Conservation (phyloP, 2,329 filamentous ascomycete species). For the Raffaelea ambrosiae region DNA sequence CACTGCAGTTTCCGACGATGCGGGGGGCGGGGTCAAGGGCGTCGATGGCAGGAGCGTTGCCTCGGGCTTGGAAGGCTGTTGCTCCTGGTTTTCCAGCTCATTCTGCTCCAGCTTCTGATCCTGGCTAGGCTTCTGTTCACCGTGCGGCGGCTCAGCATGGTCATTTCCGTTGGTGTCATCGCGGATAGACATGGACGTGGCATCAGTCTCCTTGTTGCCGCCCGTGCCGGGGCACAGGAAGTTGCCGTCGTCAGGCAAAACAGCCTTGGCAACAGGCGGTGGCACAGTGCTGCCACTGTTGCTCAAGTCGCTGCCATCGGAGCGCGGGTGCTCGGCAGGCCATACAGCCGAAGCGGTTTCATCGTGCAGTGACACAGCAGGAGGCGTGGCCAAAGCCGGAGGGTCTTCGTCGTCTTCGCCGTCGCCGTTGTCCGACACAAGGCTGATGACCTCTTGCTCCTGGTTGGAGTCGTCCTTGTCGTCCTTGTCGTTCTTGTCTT, state of each 20-base stretch:
- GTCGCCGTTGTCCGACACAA: slow-evolving; percentile 14
- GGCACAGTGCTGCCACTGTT: neutral
- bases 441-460: slow-evolving; percentile 12
- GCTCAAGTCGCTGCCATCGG: slow-evolving; percentile 3
- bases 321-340: slow-evolving; percentile 2
- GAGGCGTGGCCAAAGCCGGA: slow-evolving; percentile 10
- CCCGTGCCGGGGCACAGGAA: neutral
- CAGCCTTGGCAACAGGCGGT: neutral
- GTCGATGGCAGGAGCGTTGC: slow-evolving; percentile 1
- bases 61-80: neutral
- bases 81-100: neutral
- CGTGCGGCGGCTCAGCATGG: no score
- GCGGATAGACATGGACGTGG: neutral
- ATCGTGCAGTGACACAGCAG: neutral
- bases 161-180: no score
- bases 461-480: neutral
- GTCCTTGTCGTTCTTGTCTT: no score
- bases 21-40: slow-evolving; percentile 9
- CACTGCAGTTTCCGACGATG: slow-evolving; percentile 6
- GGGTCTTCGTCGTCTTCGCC: slow-evolving; percentile 12
- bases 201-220: neutral
- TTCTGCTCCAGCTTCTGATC: no score
- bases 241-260: neutral
- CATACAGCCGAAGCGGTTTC: slow-evolving; percentile 4
- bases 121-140: no score